phyloP scores from a whole-genome alignment of 306 rosid species.

The Rosa chinensis region DNA sequence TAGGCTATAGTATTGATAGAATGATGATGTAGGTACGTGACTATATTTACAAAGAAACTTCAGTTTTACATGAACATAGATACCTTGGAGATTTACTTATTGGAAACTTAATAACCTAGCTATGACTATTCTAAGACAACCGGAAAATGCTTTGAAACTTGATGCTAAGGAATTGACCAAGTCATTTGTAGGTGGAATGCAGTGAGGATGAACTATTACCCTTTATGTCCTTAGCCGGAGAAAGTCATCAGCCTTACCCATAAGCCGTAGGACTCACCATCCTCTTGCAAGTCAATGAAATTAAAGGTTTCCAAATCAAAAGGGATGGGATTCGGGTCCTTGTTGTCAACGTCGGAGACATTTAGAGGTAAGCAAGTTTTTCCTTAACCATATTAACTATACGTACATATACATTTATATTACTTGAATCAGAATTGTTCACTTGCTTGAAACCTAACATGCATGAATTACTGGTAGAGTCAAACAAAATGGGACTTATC shows the following conservation, averaged over 20 bases:
- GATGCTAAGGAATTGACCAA: constrained; percentile 27
- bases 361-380: constrained; percentile 26
- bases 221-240: constrained; percentile 50
- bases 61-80: constrained; percentile 27
- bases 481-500: constrained; percentile 26
- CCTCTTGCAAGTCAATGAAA: constrained; percentile 33
- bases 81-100: constrained; percentile 34
- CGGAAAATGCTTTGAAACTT: constrained; percentile 36
- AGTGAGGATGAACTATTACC: constrained; percentile 54
- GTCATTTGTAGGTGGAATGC: constrained; percentile 29
- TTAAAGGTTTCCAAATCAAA: constrained; percentile 35
- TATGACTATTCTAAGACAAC: neutral
- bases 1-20: too few relatives aligned
- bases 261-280: constrained; percentile 29
- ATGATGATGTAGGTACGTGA: too few relatives aligned
- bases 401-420: neutral
- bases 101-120: constrained; percentile 26
- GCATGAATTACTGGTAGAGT: constrained; percentile 7
- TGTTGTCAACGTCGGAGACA: constrained; percentile 35
- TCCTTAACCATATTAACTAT: too few relatives aligned
- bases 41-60: too few relatives aligned
- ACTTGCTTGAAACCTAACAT: neutral
- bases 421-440: neutral
- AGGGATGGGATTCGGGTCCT: constrained; percentile 44
- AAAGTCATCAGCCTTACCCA: constrained; percentile 32